These are phyloP conservation scores for Aspergillus chevalieri DNA, from an alignment of 2,329 filamentous ascomycete species.

Conservation along the genomic window DNA sequence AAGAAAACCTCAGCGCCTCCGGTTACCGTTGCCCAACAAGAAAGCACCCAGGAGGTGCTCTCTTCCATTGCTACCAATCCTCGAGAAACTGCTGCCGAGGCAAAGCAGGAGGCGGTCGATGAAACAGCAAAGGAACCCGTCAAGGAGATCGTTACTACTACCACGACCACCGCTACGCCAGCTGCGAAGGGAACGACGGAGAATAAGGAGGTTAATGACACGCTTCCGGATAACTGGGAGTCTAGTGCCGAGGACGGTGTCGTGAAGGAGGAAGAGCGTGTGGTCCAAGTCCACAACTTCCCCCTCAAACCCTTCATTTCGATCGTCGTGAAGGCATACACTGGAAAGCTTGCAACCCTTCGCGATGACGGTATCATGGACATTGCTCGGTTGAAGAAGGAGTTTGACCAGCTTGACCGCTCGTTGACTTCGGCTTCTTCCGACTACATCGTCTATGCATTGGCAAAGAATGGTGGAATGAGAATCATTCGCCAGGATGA, in stretches of 20 bases:
- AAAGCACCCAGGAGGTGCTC: conserved; percentile 32
- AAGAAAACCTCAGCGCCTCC: conserved; percentile 38
- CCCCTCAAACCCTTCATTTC: conserved; percentile 95
- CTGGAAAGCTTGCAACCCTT: conserved; percentile 53
- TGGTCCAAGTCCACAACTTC: conserved; percentile 85
- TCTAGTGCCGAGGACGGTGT: conserved; percentile 62
- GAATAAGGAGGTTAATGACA: conserved; percentile 46
- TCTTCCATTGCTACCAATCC: conserved; percentile 26
- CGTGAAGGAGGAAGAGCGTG: conserved; percentile 59
- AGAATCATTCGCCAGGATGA: conserved; percentile 92
- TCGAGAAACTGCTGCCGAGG: conserved; percentile 38
- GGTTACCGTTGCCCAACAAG: conserved; percentile 25
- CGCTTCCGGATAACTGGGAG: conserved; percentile 84
- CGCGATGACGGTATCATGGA: conserved; percentile 79
- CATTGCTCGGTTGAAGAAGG: conserved; percentile 91
- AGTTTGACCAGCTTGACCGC: conserved; percentile 94
- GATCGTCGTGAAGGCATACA: conserved; percentile 57
- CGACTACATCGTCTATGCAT: conserved; percentile 88
- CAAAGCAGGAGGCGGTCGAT: conserved; percentile 47
- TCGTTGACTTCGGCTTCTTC: conserved; percentile 84
- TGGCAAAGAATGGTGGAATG: conserved; percentile 87
- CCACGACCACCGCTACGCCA: conserved; percentile 36
- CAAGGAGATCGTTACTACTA: conserved; percentile 46
- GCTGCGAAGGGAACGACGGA: conserved; percentile 52
- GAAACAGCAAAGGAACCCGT: conserved; percentile 46